Conservation (phyloP, 352 stramenopile species). For the Phytophthora capsici region DNA sequence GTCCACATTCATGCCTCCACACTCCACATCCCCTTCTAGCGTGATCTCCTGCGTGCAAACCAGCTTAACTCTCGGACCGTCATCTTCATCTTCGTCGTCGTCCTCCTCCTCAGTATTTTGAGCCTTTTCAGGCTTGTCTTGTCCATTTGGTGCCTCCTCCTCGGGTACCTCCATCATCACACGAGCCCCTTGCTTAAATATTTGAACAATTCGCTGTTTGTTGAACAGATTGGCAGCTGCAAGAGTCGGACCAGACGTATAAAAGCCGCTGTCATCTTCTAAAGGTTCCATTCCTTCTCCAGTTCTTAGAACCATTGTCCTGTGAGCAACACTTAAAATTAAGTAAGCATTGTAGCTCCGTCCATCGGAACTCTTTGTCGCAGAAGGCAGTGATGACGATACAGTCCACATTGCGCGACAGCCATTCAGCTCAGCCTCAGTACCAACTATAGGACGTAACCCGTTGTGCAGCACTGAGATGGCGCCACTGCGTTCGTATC, state of each 20-base stretch:
- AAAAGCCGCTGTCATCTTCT: conserved; percentile 86
- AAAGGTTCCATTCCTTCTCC: conserved; percentile 86
- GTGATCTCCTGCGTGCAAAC: conserved; percentile 88
- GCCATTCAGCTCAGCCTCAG: conserved; percentile 78
- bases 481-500: conserved; percentile 60
- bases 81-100: conserved; percentile 57
- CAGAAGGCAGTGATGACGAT: conserved; percentile 61
- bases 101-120: conserved; percentile 27
- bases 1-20: conserved; percentile 85
- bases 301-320: conserved; percentile 87
- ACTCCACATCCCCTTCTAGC: conserved; percentile 80
- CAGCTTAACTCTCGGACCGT: conserved; percentile 66
- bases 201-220: conserved; percentile 85
- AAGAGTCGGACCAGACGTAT: conserved; percentile 80
- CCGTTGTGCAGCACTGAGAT: conserved; percentile 85
- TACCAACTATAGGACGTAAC: conserved; percentile 84
- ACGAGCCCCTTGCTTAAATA: conserved; percentile 84
- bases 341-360: conserved; percentile 79
- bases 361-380: conserved; percentile 55
- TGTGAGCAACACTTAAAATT: conserved; percentile 80
- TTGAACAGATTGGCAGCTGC: conserved; percentile 82
- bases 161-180: conserved; percentile 80
- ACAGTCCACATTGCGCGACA: conserved; percentile 90
- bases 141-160: conserved; percentile 32
- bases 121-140: conserved; percentile 28